Evolutionary conservation across 129 eudicot species (phyloP), one percentile per base, ranked within the genome.

Genomic region (Lactuca saligna): DNA sequence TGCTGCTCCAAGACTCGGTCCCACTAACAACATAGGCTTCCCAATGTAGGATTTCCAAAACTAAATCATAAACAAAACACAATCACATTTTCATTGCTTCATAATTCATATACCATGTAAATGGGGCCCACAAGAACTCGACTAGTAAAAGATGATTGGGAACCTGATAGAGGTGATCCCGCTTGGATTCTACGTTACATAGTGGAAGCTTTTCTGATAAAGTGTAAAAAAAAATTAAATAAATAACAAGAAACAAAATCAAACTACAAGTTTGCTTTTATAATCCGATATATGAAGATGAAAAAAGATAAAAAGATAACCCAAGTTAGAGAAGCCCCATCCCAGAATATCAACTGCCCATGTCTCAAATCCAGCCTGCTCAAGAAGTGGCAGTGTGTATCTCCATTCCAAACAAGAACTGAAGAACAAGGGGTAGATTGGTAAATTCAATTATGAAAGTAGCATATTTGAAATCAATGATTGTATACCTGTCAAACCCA

Each of bases 371-470:
- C 89, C 96, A 37, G 90, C 92, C 76, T 89, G 85, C 77, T 93
- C 98, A 17, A 93, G 97, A 80, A 89, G 64, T 2, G 98, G 98
- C 61, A 82, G 80, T 10, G 88, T 80, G 82, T 81, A 84, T 74
- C 98, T 93, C 98, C 98, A 93, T 80, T 93, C 98, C 83, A 93
- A 85, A 83, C 97, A 89, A 60, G 98, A 89, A 78, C 98, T 93
- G 92, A 82, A 83, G 64, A 81, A 71, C 78, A 78, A 54, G 54
- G 76, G 68, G 57, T 35, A 66, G 12, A 5, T 39, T 39, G 8
- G 44, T 39, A 39, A 39, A 7, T 39, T 5, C 3, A 46, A 46
- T 46, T 3, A 46, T 46, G 51, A 46, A 46, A 2, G 3, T 7
- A 38, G 15, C 10, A 8, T 67, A 68, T 49, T 3, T 0, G 6